These are phyloP conservation scores for Suhomyces anneliseae DNA, from an alignment of 1,139 yeast species.

Conservation along the genomic window DNA sequence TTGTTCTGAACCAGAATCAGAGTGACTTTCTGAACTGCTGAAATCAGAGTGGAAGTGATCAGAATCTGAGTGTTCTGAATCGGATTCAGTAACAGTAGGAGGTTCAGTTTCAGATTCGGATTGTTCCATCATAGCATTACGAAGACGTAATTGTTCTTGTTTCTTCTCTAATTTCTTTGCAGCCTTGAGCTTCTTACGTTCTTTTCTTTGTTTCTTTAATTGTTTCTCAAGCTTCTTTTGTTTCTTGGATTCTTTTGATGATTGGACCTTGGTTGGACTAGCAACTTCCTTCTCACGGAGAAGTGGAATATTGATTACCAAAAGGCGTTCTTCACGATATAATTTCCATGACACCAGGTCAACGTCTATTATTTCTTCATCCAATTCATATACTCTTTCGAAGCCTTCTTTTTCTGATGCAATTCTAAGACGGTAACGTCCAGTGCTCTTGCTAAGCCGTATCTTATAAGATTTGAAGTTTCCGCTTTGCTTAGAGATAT, in stretches of 20 bases:
- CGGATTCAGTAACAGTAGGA: not conserved
- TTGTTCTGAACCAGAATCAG: conserved; percentile 2
- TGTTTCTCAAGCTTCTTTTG: conserved; percentile 7
- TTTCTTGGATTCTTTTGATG: conserved; percentile 3
- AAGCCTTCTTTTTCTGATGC: conserved; percentile 33
- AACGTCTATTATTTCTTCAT: conserved; percentile 31
- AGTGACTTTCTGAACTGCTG: not conserved
- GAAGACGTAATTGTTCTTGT: not conserved
- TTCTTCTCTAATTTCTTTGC: conserved; percentile 1
- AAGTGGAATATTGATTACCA: conserved; percentile 42
- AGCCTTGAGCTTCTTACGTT: conserved; percentile 1
- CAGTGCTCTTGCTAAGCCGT: conserved; percentile 25
- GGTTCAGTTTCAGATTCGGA: not conserved
- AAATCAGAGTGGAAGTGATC: not conserved
- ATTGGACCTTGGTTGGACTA: not conserved
- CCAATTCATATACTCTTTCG: conserved; percentile 31
- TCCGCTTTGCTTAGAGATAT: conserved; percentile 35
- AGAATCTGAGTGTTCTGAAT: not conserved
- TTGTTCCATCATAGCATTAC: not conserved
- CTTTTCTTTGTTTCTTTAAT: conserved; percentile 1
- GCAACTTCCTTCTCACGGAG: conserved; percentile 1
- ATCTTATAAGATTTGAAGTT: conserved; percentile 39
- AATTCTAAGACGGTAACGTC: conserved; percentile 7
- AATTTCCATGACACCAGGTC: conserved; percentile 37
- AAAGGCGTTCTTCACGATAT: conserved; percentile 27